Evolutionary conservation across 106 monocot genomes (phyloP).

Genomic region (Dendrobium nobile): DNA sequence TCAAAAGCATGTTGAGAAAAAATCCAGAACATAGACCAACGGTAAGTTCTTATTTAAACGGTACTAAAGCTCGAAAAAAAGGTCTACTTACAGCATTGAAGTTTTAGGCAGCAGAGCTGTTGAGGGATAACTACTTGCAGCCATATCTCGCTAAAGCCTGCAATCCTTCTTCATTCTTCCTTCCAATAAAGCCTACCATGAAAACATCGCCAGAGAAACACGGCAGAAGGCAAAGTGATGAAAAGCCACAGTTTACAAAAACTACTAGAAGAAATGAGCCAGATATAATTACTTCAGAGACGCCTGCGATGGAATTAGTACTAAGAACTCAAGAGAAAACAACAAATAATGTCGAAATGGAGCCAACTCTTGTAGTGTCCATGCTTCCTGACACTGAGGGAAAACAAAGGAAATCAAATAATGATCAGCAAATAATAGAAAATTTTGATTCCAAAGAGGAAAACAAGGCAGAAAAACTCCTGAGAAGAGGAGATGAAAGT

Average conservation of each 20-base stretch:
- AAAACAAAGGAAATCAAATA: neutral
- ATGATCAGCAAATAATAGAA: slow-evolving; percentile 1
- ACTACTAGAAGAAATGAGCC: neutral
- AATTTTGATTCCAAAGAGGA: neutral
- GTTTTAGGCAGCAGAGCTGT: slow-evolving; percentile 61
- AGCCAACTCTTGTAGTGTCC: neutral
- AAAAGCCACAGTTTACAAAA: neutral
- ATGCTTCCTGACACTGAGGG: no score
- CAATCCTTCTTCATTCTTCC: slow-evolving; percentile 54
- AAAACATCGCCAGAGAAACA: slow-evolving; percentile 24
- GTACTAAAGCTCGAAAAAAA: neutral
- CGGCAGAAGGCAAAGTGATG: slow-evolving; percentile 17
- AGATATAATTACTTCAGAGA: neutral
- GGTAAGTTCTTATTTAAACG: slow-evolving; percentile 32
- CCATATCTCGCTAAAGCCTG: slow-evolving; percentile 62
- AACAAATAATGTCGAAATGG: neutral
- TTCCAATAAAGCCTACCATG: slow-evolving; percentile 60
- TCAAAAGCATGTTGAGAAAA: slow-evolving; percentile 87
- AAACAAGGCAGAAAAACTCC: slow-evolving; percentile 1
- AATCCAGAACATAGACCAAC: slow-evolving; percentile 92
- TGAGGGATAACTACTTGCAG: slow-evolving; percentile 57
- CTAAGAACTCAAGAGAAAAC: neutral
- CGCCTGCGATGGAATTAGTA: neutral
- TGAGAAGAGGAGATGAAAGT: neutral
- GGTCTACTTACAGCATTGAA: neutral